Evolutionary conservation across 805 yeast genomes (phyloP).

Genomic region (Spathaspora hagerdaliae): DNA sequence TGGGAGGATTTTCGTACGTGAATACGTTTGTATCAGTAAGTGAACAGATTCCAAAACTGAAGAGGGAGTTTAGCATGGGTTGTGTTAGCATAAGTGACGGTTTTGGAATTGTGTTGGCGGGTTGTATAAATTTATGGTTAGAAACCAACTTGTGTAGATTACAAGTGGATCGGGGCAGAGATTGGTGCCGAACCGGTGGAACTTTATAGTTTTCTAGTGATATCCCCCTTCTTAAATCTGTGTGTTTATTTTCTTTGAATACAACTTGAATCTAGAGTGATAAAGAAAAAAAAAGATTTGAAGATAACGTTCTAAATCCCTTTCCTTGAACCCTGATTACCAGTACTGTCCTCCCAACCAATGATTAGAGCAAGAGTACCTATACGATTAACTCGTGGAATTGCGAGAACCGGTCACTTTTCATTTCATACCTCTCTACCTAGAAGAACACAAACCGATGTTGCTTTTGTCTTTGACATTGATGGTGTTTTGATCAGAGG

Average conservation of each 20-base stretch:
- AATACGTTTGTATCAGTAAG: constrained; percentile 80
- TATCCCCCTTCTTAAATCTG: too few species aligned
- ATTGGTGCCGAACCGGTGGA: constrained; percentile 57
- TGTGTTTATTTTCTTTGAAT: too few species aligned
- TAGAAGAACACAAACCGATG: constrained; percentile 2
- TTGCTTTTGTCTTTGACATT: constrained; percentile 48
- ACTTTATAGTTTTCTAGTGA: background rate
- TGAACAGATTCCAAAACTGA: constrained; percentile 44
- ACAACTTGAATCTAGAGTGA: too few species aligned
- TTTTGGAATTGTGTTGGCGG: constrained; percentile 83
- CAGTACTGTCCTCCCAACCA: background rate
- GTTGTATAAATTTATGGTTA: constrained; percentile 65
- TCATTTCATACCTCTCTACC: background rate
- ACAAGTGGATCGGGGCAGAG: constrained; percentile 70
- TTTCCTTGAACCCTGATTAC: too few species aligned
- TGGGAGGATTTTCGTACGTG: constrained; percentile 89
- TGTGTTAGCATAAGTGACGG: constrained; percentile 52
- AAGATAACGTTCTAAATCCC: too few species aligned
- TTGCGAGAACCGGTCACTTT: background rate
- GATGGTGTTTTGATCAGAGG: constrained; percentile 90
- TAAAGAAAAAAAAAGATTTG: too few species aligned
- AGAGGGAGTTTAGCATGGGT: constrained; percentile 34
- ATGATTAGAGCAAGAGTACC: background rate
- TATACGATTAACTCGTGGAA: background rate
- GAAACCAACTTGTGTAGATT: constrained; percentile 69